Conservation (phyloP, 768 basidiomycete genomes). For the Boletus tylopilopsis region DNA sequence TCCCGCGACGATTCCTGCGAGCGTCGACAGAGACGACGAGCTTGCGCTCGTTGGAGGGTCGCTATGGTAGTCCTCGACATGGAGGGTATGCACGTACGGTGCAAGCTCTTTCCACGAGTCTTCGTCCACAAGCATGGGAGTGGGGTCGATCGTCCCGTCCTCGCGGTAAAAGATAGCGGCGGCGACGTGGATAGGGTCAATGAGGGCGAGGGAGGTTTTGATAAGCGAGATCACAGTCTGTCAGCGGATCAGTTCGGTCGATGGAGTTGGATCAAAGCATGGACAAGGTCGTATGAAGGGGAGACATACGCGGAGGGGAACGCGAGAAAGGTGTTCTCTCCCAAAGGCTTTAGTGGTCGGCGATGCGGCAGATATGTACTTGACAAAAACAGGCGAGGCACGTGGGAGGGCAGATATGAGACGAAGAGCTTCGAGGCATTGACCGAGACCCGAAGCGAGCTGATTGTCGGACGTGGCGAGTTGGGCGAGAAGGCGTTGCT, state of each 20-base stretch:
- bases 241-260: no score
- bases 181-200: constrained; percentile 17
- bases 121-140: constrained; percentile 24
- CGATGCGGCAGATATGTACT: constrained; percentile 17
- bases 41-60: constrained; percentile 16
- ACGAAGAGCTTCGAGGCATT: constrained; percentile 32
- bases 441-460: constrained; percentile 30
- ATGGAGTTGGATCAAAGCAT: not conserved
- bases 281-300: no score
- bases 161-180: constrained; percentile 29
- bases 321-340: constrained; percentile 29
- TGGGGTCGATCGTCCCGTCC: constrained; percentile 25
- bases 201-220: constrained; percentile 14
- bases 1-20: not conserved
- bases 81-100: constrained; percentile 28
- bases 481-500: constrained; percentile 29
- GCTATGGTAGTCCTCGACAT: constrained; percentile 28
- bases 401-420: constrained; percentile 30
- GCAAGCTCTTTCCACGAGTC: constrained; percentile 33
- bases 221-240: constrained; percentile 27
- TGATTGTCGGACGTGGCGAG: constrained; percentile 32
- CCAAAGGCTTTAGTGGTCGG: constrained; percentile 27
- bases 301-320: constrained; percentile 29
- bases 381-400: constrained; percentile 26
- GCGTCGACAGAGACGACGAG: constrained; percentile 8